A percentile compares a stretch with the other conserved stretches of the same genome.
phyloP scores from a whole-genome alignment of 805 yeast genomes.

The Cyberlindnera galapagoensis region DNA sequence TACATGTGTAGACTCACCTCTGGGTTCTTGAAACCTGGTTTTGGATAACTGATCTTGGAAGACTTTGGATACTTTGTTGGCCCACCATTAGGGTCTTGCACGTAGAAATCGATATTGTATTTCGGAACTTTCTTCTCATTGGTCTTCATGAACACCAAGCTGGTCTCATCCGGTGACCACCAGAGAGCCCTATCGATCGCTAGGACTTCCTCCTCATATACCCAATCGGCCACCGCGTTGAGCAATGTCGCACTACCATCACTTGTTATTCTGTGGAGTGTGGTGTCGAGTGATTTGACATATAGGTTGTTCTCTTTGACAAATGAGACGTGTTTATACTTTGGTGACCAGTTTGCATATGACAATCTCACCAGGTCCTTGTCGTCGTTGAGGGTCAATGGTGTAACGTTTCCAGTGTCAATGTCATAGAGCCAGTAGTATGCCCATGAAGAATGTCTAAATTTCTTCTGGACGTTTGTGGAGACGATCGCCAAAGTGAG shows the following conservation, averaged over 20 bases:
- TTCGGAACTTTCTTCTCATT: slow-evolving; percentile 69
- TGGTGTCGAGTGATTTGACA: slow-evolving; percentile 32
- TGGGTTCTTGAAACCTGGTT: slow-evolving; percentile 78
- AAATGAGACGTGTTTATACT: slow-evolving; percentile 55
- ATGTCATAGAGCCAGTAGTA: slow-evolving; percentile 36
- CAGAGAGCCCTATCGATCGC: slow-evolving; percentile 64
- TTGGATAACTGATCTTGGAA: slow-evolving; percentile 65
- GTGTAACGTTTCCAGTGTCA: slow-evolving; percentile 17
- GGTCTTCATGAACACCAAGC: slow-evolving; percentile 54
- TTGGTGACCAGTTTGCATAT: slow-evolving; percentile 68
- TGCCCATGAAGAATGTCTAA: slow-evolving; percentile 44
- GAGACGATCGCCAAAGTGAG: slow-evolving; percentile 36
- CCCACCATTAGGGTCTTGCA: slow-evolving; percentile 36
- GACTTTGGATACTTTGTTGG: slow-evolving; percentile 53
- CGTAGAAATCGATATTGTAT: slow-evolving; percentile 68
- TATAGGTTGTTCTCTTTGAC: slow-evolving; percentile 63
- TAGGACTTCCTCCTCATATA: slow-evolving; percentile 85
- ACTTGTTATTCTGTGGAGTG: slow-evolving; percentile 39
- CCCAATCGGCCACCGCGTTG: slow-evolving; percentile 92
- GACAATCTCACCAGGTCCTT: slow-evolving; percentile 28
- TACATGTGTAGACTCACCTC: slow-evolving; percentile 45
- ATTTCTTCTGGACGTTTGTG: slow-evolving; percentile 46
- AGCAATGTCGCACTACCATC: slow-evolving; percentile 66
- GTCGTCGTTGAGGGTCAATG: slow-evolving; percentile 23
- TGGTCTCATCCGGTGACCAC: slow-evolving; percentile 80